Conservation (phyloP, 352 stramenopile species). For the Thalassiosira mediterranea region DNA sequence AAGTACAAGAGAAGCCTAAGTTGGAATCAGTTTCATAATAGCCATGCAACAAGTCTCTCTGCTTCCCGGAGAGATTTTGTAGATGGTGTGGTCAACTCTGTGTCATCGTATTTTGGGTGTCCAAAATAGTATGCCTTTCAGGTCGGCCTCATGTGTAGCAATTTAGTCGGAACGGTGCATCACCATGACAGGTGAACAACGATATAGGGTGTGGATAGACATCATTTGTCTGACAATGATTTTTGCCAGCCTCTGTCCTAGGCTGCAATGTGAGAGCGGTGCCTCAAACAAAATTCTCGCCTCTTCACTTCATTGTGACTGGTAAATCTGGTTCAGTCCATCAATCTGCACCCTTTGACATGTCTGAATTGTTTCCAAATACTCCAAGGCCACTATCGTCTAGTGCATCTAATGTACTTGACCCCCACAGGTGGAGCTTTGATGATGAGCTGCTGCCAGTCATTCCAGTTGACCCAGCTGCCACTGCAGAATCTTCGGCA, state of each 20-base stretch:
- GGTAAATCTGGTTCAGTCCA: not conserved
- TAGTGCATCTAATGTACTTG: conserved; percentile 34
- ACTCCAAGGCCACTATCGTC: not conserved
- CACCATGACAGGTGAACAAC: not conserved
- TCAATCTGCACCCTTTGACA: conserved; percentile 3
- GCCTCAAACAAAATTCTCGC: not conserved
- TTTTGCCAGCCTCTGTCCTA: not conserved
- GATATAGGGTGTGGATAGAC: not conserved
- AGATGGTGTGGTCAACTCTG: not conserved
- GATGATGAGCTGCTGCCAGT: conserved; percentile 27
- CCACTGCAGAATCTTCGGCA: conserved; percentile 2
- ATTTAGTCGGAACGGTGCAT: not conserved
- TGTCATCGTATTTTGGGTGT: not conserved
- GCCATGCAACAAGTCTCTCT: not conserved
- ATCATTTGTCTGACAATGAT: not conserved
- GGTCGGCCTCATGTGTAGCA: too few species aligned
- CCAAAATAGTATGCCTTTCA: not conserved
- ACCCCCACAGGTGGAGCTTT: conserved; percentile 43
- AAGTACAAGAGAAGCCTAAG: not conserved
- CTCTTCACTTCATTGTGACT: not conserved
- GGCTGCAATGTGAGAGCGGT: not conserved
- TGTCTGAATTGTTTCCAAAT: conserved; percentile 8
- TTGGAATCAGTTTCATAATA: conserved; percentile 1
- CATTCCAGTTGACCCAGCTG: conserved; percentile 1
- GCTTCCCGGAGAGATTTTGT: not conserved